phyloP scores from a whole-genome alignment of 2,329 filamentous ascomycete genomes.

The Pseudocercospora fijiensis region DNA sequence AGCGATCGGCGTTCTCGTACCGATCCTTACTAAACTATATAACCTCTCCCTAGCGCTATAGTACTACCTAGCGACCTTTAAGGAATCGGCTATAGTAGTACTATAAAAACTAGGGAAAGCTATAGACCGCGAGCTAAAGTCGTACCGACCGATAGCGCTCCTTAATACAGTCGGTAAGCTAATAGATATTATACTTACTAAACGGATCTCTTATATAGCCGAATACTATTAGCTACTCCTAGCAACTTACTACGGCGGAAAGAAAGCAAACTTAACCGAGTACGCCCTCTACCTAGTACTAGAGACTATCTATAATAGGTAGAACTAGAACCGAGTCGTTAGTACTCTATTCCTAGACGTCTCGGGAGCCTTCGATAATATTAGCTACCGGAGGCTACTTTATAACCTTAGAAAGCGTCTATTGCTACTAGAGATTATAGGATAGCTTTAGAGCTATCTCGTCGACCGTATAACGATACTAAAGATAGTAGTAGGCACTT shows the following conservation, averaged over 20 bases:
- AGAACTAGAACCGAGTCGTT: background rate
- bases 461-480: background rate
- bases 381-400: background rate
- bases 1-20: background rate
- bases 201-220: background rate
- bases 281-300: background rate
- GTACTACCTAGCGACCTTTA: background rate
- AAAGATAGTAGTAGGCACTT: background rate
- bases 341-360: background rate
- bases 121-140: background rate
- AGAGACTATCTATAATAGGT: background rate
- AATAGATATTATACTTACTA: background rate
- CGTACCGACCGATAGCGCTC: background rate
- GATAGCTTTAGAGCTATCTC: background rate
- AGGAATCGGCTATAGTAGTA: background rate
- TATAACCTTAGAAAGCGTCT: background rate
- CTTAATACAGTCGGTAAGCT: background rate
- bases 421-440: background rate
- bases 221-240: background rate
- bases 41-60: background rate
- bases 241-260: background rate
- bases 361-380: background rate
- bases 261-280: background rate
- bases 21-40: background rate
- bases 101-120: background rate